Evolutionary conservation across 2,329 filamentous ascomycete species (phyloP).

Genomic region (Dendryphion nanum): DNA sequence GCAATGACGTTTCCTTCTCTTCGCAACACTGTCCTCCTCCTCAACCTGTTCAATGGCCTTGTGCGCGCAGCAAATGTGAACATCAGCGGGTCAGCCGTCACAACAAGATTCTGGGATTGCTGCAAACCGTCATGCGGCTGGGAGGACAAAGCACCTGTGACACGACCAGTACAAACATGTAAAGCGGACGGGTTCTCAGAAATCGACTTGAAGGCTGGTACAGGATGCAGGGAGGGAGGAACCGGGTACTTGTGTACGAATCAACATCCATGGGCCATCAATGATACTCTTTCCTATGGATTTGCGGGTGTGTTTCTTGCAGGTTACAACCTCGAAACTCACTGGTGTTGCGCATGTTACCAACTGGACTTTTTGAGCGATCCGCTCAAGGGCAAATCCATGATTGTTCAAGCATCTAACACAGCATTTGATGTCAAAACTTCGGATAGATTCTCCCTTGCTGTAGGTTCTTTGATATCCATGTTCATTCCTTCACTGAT

Average conservation of each 20-base stretch:
- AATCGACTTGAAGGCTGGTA: constrained; percentile 47
- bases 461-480: constrained; percentile 19
- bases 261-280: constrained; percentile 63
- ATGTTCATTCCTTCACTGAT: constrained; percentile 8
- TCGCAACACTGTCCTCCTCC: constrained; percentile 23
- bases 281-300: constrained; percentile 59
- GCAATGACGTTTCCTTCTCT: constrained; percentile 33
- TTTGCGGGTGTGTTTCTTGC: constrained; percentile 61
- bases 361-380: constrained; percentile 60
- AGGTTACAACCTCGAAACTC: constrained; percentile 51
- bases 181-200: constrained; percentile 55
- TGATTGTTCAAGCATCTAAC: constrained; percentile 65
- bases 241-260: constrained; percentile 57
- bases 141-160: constrained; percentile 56
- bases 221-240: constrained; percentile 60
- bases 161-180: constrained; percentile 54
- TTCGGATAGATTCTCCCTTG: constrained; percentile 35
- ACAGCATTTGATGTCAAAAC: constrained; percentile 47
- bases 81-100: constrained; percentile 31
- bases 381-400: constrained; percentile 57
- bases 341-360: constrained; percentile 69
- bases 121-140: constrained; percentile 68
- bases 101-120: constrained; percentile 55
- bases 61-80: constrained; percentile 20
- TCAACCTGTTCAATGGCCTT: constrained; percentile 23